A percentile compares a stretch with the other conserved stretches of the same genome.
phyloP scores from a whole-genome alignment of 108 stramenopile species.

The Cylindrotheca closterium region DNA sequence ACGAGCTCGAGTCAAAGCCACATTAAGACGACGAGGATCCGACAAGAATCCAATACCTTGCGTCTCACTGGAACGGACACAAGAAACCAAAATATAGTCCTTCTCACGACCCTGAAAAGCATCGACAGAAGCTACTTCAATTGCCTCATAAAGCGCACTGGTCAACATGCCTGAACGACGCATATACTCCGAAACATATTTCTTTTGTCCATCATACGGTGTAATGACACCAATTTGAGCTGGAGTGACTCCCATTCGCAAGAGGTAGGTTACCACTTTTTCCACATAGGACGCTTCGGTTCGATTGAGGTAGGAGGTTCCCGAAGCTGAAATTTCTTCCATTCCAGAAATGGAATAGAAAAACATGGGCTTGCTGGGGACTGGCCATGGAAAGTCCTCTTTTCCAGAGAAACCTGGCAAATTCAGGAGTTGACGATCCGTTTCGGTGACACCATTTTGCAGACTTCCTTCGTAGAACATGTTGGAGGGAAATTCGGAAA shows the following conservation, averaged over 20 bases:
- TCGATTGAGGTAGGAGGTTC: constrained; percentile 97
- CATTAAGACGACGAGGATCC: constrained; percentile 98
- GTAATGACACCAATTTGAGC: constrained; percentile 96
- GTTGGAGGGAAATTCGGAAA: constrained; percentile 98
- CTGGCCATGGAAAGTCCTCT: constrained; percentile 90
- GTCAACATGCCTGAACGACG: constrained; percentile 82
- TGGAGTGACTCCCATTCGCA: constrained; percentile 90
- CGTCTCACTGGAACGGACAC: constrained; percentile 97
- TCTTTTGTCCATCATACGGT: constrained; percentile 98
- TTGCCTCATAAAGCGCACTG: constrained; percentile 83
- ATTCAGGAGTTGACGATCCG: constrained; percentile 83
- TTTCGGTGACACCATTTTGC: constrained; percentile 97
- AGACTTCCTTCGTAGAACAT: constrained; percentile 99
- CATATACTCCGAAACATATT: constrained; percentile 92
- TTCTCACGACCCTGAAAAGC: constrained; percentile 99
- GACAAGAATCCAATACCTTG: constrained; percentile 98
- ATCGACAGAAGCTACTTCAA: constrained; percentile 98
- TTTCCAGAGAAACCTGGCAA: constrained; percentile 74
- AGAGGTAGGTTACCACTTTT: constrained; percentile 93
- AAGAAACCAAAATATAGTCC: constrained; percentile 96
- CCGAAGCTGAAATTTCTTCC: constrained; percentile 96
- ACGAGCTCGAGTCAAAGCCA: constrained; percentile 96
- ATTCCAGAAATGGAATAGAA: constrained; percentile 92
- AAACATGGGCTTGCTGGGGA: constrained; percentile 93
- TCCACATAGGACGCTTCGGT: constrained; percentile 97